Base-by-base conservation (phyloP, 257 asterid species). In the Primulina eburnea region DNA sequence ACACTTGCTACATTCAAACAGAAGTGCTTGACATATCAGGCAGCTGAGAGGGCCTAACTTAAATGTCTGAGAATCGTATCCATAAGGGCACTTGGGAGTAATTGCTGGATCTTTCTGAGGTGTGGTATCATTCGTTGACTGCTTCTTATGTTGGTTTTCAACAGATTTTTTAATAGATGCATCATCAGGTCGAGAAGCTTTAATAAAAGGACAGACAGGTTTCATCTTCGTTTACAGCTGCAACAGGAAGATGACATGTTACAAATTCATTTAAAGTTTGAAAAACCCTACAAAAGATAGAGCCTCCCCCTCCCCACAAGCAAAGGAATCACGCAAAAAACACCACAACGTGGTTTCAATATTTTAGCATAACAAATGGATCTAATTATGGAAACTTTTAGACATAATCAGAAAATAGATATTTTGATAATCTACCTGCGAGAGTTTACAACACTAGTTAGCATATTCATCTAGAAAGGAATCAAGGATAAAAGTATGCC, bases 41-140 rank as follows among this genome's bases (percentile, higher is more conserved):
- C 99, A 93, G 85, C 97, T 93, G 68, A 93, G 89, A 62, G 99
- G 99, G 26, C 96, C 99, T 69, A 93, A 70, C 81, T 93, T 93
- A 81, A 93, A 90, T 62, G 97, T 84, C 79, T 93, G 89, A 68
- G 99, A 80, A 80, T 93, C 88, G 30, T 82, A 82, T 62, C 92
- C 92, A 28, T 80, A 80, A 55, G 89, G 92, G 74, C 92, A 86
- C 72, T 86, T 86, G 33, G 88, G 79, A 12, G 88, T 33, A 68
- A 77, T 76, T 33, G 63, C 68, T 20, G 82, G 67, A 61, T 78
- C 94, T 62, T 82, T 84, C 66, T 83, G 86, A 52, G 79, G 38
- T 76, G 82, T 77, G 78, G 47, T 76, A 68, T 78, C 89, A 72
- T 74, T 75, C 32, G 21, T 79, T 24, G 70, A 53, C 63, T 65